These are phyloP conservation scores for Diaporthe sp. DNA, from an alignment of 2,329 filamentous ascomycete genomes.

Conservation along the genomic window DNA sequence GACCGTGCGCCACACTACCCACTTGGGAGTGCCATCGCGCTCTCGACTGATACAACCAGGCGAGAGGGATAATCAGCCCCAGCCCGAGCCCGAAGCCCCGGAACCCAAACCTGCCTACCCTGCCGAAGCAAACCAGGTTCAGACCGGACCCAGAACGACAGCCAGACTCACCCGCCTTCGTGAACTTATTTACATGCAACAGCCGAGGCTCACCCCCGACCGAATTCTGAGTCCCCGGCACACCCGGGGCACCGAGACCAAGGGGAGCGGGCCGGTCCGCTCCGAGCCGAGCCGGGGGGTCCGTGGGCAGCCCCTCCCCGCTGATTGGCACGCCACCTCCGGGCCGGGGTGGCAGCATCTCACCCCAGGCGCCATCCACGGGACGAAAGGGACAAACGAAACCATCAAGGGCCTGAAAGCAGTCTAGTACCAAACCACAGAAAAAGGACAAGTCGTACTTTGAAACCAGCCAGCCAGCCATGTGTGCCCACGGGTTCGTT, in stretches of 20 bases:
- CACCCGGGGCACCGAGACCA: not conserved
- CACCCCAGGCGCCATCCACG: slow-evolving; percentile 15
- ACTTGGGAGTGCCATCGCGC: not conserved
- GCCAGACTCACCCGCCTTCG: not conserved
- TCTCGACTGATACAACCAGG: too few relatives aligned
- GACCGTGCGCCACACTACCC: not conserved
- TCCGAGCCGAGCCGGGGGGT: slow-evolving; percentile 11
- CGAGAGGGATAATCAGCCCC: not conserved
- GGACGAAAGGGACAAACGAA: not conserved
- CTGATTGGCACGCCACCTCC: slow-evolving; percentile 13
- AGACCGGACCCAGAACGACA: not conserved
- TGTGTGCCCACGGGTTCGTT: not conserved
- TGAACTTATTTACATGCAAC: not conserved
- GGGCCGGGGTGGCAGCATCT: not conserved
- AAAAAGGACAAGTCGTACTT: not conserved
- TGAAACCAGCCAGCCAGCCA: not conserved
- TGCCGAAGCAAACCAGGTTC: not conserved
- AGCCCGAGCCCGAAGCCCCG: not conserved
- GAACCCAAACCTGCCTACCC: not conserved
- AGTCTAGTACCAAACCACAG: slow-evolving; percentile 15
- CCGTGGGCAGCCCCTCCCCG: not conserved
- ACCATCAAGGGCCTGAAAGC: slow-evolving; percentile 1
- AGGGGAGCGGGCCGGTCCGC: slow-evolving; percentile 28
- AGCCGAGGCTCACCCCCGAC: not conserved
- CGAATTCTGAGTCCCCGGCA: not conserved